These are phyloP conservation scores for Logfia minima DNA, from an alignment of 129 eudicot genomes.

Conservation along the genomic window DNA sequence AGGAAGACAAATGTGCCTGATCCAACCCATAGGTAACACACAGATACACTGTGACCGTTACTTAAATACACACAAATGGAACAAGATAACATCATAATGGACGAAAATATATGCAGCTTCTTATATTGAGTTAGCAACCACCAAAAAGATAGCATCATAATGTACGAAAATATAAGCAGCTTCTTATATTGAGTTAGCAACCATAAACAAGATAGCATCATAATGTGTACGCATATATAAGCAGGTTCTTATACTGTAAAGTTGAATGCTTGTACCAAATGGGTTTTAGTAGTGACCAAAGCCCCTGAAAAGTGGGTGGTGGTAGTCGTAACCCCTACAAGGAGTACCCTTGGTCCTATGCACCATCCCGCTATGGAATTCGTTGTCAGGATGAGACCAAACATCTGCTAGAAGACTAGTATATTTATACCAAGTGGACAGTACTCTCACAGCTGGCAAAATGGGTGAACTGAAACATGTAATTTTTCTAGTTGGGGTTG, in stretches of 20 bases:
- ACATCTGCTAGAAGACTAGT: background rate
- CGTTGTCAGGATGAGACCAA: background rate
- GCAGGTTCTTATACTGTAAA: background rate
- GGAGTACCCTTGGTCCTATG: background rate
- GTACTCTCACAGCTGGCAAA: background rate
- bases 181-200: background rate
- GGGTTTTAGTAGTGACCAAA: background rate
- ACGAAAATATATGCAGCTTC: no score
- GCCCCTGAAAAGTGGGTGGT: background rate
- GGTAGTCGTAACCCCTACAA: slow-evolving; percentile 13
- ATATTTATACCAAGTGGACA: background rate
- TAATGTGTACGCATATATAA: background rate
- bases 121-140: background rate
- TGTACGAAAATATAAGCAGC: no score
- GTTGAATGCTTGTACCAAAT: background rate
- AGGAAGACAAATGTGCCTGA: no score
- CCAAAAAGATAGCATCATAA: no score
- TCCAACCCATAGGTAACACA: no score
- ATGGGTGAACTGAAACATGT: background rate
- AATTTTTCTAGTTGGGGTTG: background rate
- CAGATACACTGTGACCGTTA: no score
- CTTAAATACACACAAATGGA: no score
- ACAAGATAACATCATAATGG: no score
- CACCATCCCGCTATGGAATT: background rate
- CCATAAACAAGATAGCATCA: background rate